Base-by-base conservation (phyloP, 495 filamentous ascomycete species). In the Annulohypoxylon bovei region DNA sequence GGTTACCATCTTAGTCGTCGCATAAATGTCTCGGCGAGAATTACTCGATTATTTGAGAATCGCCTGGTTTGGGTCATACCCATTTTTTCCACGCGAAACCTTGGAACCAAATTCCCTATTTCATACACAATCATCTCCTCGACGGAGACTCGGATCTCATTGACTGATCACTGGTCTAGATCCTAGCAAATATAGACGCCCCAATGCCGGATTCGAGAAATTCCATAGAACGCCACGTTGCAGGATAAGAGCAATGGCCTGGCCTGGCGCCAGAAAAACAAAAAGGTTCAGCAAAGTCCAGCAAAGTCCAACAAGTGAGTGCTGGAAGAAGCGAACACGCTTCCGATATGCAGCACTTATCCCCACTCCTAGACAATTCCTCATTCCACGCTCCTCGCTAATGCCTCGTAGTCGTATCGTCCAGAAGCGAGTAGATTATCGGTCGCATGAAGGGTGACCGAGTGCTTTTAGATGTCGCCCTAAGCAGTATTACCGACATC, bases 21-120 rank as follows among this genome's bases (percentile, higher is more conserved):
- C 70, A 69, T 27, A 70, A 61, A 73, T 52, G 52, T 66, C 70
- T 65, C 70, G 70, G 53, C 59, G 60, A 72, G 22, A 58, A 65
- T 68, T 61, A 49, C 53, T 64, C 53, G 57, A 65, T 53, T 18
- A 14, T 47, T 57, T 58, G 30, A 62, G 6, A 65, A 8, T 56
- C 28, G 25, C 57, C 57, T 62, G 39, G 22, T 39, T 58, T 49
- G 14, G 11, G 47, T n/a, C 44, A 23, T 64, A 52, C 46, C 68
- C 52, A 47, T 12, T 61, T 70, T 63, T 64, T 39, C 46, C 60
- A 32, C 14, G 52, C 59, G 28, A 62, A 23, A 25, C 44, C 44
- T 23, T 47, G 9, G 11, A 50, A 50, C 25, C 11, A 28, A 32
- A 47, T 40, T 73, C 22, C 60, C 33, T 58, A 65, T 62, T 73